Conservation (phyloP, 768 basidiomycete species). For the Tricholoma saponaceum region DNA sequence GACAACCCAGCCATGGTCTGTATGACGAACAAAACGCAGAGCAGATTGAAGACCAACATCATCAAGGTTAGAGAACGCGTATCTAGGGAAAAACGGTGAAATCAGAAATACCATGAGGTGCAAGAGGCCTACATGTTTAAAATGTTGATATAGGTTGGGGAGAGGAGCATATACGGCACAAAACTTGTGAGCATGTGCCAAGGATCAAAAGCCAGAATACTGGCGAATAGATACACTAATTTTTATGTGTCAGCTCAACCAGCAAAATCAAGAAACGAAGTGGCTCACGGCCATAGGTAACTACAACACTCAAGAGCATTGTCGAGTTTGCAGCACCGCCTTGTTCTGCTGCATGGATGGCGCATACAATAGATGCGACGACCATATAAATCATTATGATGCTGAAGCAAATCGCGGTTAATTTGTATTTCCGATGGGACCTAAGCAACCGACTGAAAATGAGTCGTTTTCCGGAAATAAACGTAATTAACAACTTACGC, state of each 20-base stretch:
- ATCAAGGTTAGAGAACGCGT: conserved; percentile 82
- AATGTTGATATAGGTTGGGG: conserved; percentile 76
- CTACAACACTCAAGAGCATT: conserved; percentile 82
- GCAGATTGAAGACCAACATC: conserved; percentile 48
- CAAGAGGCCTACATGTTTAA: conserved; percentile 59
- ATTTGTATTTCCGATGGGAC: conserved; percentile 82
- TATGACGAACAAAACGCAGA: conserved; percentile 9
- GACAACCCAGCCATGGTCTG: not conserved
- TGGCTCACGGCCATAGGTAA: conserved; percentile 74
- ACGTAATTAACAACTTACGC: conserved; percentile 48
- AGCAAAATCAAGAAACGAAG: not conserved
- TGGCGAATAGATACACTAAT: conserved; percentile 72
- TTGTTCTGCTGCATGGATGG: conserved; percentile 64
- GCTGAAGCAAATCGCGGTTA: conserved; percentile 69
- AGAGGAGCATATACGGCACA: conserved; percentile 81
- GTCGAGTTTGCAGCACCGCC: conserved; percentile 62
- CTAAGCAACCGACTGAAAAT: conserved; percentile 29
- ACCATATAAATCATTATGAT: conserved; percentile 82
- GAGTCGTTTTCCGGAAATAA: conserved; percentile 5
- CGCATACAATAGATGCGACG: conserved; percentile 76
- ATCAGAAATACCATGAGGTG: conserved; percentile 7
- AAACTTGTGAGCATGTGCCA: conserved; percentile 97
- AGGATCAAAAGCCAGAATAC: conserved; percentile 86
- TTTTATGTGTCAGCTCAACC: not conserved
- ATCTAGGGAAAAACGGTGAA: conserved; percentile 38